Base-by-base conservation (phyloP, 2,329 filamentous ascomycete genomes). In the Bipolaris oryzae region DNA sequence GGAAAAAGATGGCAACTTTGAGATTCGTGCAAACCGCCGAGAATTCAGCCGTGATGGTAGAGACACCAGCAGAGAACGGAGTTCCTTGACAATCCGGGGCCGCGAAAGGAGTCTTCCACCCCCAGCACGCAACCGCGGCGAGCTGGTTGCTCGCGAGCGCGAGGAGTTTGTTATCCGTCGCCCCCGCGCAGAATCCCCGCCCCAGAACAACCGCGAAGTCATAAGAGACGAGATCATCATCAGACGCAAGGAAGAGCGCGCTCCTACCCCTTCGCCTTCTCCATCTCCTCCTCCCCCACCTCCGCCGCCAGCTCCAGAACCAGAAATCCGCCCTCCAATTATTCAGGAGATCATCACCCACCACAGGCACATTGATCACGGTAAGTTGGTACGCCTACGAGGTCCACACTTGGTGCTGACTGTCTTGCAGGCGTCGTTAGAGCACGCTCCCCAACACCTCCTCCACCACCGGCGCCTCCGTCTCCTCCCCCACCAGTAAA, bases 331-430 rank as follows among this genome's bases (percentile, higher is more conserved):
- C 18, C 92, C 92, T 33, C 89, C 89, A 0, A 91, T 96, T 66
- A 90, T 94, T 76, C 87, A 94, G 70, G 91, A 96, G 72, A 87
- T 96, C 56, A 93, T 96, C 63, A 96, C 91, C 0, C 91, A 95
- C 77, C 94, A 95, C 73, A 85, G 88, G 55, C 90, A 94, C 71
- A 89, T 96, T 66, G 90, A 96, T 71, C 91, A 96, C 77, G 92
- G 90, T 91, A 81, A 73, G 86, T 75, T 23, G 3, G 15, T 18
- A 35, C 9, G 21, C 21, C 23, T 5, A 18, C n/a, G 16, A 2
- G n/a, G 21, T 7, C n/a, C 2, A 20, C 4, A 7, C n/a, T 34
- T 3, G 16, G 23, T 43, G 23, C 53, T 66, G 47, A 64, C 48
- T 52, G 18, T 33, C 16, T 49, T 60, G 25, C 52, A 79, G 77